Evolutionary conservation across 2,329 filamentous ascomycete genomes (phyloP).

Genomic region (Fusarium albidum): DNA sequence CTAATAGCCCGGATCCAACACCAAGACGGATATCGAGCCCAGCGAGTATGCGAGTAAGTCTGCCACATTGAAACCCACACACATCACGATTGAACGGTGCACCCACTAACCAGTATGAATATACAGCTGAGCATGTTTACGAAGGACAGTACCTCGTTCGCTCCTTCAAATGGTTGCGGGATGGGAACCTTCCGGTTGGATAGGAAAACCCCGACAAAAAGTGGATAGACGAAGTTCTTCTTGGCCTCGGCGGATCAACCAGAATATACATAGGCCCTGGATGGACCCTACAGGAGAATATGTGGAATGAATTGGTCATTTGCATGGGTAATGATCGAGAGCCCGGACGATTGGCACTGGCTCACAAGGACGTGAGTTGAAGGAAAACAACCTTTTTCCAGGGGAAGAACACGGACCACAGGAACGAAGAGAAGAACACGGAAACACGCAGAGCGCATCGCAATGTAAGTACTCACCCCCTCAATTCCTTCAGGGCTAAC

Average conservation of each 20-base stretch:
- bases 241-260: background rate
- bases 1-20: too few species aligned
- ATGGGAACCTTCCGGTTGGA: background rate
- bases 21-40: background rate
- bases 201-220: background rate
- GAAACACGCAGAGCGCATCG: background rate
- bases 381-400: background rate
- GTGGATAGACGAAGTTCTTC: constrained; percentile 5
- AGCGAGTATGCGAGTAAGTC: constrained; percentile 1
- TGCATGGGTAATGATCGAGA: background rate
- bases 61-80: background rate
- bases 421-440: background rate
- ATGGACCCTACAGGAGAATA: background rate
- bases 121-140: constrained; percentile 8
- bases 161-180: constrained; percentile 2
- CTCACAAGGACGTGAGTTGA: background rate
- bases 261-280: background rate
- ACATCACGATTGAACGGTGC: background rate
- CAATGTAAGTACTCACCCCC: background rate
- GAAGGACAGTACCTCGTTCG: background rate
- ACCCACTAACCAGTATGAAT: background rate
- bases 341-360: background rate
- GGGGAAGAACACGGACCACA: background rate
- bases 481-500: background rate
- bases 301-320: background rate